These are phyloP conservation scores for Dioscorea zingiberensis DNA, from an alignment of 106 monocot species.

Conservation along the genomic window DNA sequence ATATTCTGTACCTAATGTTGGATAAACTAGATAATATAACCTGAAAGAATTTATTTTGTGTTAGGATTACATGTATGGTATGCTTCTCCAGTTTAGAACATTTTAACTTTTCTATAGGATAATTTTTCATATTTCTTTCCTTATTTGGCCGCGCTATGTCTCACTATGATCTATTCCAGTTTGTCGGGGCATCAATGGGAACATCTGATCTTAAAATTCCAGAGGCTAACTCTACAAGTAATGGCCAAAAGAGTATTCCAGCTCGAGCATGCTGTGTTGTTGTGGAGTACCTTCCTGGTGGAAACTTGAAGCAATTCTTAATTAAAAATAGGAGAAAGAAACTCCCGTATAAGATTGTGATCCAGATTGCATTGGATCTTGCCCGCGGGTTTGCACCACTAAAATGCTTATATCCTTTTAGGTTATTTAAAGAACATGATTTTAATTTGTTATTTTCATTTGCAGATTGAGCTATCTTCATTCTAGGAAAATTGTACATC, in stretches of 20 bases:
- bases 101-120: not conserved
- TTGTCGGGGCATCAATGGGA: conserved; percentile 87
- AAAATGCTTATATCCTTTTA: not conserved
- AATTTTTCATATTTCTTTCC: not conserved
- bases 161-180: conserved; percentile 23
- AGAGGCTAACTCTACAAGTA: conserved; percentile 14
- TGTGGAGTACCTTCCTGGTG: conserved; percentile 80
- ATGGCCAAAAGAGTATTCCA: conserved; percentile 25
- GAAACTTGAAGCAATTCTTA: conserved; percentile 76
- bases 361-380: conserved; percentile 77
- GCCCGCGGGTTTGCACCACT: conserved; percentile 52
- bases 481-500: conserved; percentile 75
- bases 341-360: conserved; percentile 59
- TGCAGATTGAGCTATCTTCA: conserved; percentile 82
- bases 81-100: not conserved
- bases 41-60: no score
- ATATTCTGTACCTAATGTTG: no score
- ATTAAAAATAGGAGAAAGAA: conserved; percentile 70
- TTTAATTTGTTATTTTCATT: not conserved
- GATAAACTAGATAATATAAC: no score
- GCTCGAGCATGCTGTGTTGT: conserved; percentile 81
- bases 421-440: not conserved
- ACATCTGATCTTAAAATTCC: conserved; percentile 65
- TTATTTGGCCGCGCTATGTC: no score
- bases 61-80: no score